Base-by-base conservation (phyloP, 164 flowering plant genomes). In the Euptelea pleiosperma region DNA sequence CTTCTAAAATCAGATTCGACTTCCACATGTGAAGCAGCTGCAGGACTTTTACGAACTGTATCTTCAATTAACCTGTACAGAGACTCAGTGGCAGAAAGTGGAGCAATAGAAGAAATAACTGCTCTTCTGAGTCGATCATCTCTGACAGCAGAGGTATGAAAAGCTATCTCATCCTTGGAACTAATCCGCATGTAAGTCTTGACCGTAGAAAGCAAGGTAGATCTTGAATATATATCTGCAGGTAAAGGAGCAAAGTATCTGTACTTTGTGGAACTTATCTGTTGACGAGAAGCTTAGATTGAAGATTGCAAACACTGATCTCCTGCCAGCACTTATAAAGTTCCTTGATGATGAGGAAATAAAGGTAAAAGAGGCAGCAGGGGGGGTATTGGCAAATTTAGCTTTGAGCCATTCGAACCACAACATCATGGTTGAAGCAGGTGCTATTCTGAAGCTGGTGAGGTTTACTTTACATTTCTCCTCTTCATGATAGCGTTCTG, bases 361-460 rank as follows among this genome's bases (percentile, higher is more conserved):
- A 35, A 79, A 73, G 64, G 84, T 89, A 60, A 76, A 71, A 70
- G 93, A 86, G 76, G 85, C 95, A 57, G 83, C 87, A 2, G 93
- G 91, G 40, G 92, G 96, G 34, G 81, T 89, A 41, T 60, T 91
- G 63, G 89, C 95, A 53, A 89, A 85, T 73, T 63, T 91, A 63
- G 74, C 91, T 46, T 68, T 89, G 64, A 77, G 80, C 65, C 68
- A 34, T 1, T 68, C 71, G 36, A 81, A 69, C 74, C 93, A 91
- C 71, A 64, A 51, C 19, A 62, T 77, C 48, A 70, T 91, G 85
- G 87, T 91, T 44, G 98, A 91, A 80, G 81, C 79, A 31, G 90
- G 91, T 62, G 87, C 80, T 37, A 84, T 91, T 58, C 87, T 83
- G 25, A 79, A 78, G 75, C 51, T 91, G 96, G 98, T 91, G 73